Percentiles rank a stretch among this genome's conserved stretches.
Evolutionary conservation across 352 stramenopile genomes (phyloP).

Genomic region (Plasmopara viticola): DNA sequence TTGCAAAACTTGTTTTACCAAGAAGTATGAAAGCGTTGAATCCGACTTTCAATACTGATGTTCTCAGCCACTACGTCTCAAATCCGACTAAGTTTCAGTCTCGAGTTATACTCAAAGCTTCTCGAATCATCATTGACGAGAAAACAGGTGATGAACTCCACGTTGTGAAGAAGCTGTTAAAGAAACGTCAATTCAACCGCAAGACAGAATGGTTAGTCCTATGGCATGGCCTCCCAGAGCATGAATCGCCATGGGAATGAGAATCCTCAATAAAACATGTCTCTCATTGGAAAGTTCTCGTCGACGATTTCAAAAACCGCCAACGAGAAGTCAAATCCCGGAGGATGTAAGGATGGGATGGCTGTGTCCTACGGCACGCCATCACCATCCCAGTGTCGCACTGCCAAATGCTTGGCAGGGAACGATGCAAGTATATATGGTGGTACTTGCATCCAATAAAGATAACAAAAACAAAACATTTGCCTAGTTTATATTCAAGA

Average conservation of each 20-base stretch:
- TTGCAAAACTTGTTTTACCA: not conserved
- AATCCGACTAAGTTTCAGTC: not conserved
- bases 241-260: not conserved
- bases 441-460: no score
- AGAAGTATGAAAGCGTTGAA: not conserved
- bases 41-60: not conserved
- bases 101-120: not conserved
- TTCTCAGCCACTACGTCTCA: not conserved
- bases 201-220: not conserved
- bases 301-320: not conserved
- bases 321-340: conserved; percentile 1
- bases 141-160: not conserved
- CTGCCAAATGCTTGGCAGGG: no score
- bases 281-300: not conserved
- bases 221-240: not conserved
- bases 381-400: no score
- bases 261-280: not conserved
- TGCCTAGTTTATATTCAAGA: no score
- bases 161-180: not conserved
- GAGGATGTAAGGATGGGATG: not conserved
- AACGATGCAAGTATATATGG: no score
- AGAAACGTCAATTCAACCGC: not conserved
- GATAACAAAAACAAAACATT: no score
- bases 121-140: no score
- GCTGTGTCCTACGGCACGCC: no score